phyloP scores from a whole-genome alignment of 2,329 filamentous ascomycete genomes.

The Acarospora socialis region DNA sequence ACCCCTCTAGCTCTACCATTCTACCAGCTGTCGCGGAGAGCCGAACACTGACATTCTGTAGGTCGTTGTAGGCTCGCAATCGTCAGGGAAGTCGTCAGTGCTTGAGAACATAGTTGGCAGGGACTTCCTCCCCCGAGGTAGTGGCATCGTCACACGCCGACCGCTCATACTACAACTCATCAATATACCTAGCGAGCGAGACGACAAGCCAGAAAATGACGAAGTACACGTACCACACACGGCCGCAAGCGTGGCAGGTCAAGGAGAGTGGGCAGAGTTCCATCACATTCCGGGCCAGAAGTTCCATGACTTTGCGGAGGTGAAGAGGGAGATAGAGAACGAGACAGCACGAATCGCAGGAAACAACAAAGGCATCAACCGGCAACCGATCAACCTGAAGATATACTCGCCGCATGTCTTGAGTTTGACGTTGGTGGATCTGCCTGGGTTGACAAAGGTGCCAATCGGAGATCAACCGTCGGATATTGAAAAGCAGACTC shows the following conservation, averaged over 20 bases:
- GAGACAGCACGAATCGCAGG: constrained; percentile 91
- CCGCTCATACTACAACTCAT: constrained; percentile 96
- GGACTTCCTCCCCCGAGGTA: constrained; percentile 91
- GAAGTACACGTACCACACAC: constrained; percentile 58
- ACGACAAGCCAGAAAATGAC: constrained; percentile 53
- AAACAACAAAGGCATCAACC: constrained; percentile 96
- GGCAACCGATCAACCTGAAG: constrained; percentile 94
- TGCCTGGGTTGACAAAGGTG: constrained; percentile 93
- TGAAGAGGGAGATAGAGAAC: constrained; percentile 92
- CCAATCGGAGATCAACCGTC: constrained; percentile 94
- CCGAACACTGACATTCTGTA: constrained; percentile 25
- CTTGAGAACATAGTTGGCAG: constrained; percentile 97
- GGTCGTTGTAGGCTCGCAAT: constrained; percentile 98
- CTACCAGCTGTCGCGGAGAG: constrained; percentile 8
- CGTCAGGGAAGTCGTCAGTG: constrained; percentile 94
- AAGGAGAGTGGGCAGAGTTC: constrained; percentile 82
- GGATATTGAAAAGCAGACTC: constrained; percentile 97
- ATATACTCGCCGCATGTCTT: constrained; percentile 96
- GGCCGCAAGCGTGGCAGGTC: constrained; percentile 54
- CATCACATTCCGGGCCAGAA: constrained; percentile 81
- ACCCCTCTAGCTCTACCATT: constrained; percentile 5
- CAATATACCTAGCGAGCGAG: constrained; percentile 66
- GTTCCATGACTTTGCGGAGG: constrained; percentile 82
- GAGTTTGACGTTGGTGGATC: constrained; percentile 87
- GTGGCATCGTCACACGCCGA: constrained; percentile 87